These are phyloP conservation scores for Hyaloscypha finlandica DNA, from an alignment of 495 filamentous ascomycete genomes.

Conservation along the genomic window DNA sequence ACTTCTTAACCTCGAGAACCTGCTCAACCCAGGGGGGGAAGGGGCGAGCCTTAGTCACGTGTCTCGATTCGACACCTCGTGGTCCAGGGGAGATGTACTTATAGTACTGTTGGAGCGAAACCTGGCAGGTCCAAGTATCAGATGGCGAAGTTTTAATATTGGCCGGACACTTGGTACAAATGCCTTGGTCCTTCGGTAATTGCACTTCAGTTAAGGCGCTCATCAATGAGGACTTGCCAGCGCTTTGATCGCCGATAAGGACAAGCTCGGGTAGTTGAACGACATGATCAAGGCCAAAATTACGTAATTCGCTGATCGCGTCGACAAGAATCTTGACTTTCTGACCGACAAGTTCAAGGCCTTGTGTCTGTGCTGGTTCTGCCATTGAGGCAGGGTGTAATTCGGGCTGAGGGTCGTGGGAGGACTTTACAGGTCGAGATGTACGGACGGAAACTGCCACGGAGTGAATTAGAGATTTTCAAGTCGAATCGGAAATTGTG, in stretches of 20 bases:
- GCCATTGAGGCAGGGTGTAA: too few species aligned
- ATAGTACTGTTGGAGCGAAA: constrained; percentile 53
- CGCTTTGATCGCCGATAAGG: constrained; percentile 77
- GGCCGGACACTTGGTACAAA: constrained; percentile 74
- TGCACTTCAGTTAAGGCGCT: constrained; percentile 78
- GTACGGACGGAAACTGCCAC: neutral
- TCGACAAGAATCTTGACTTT: constrained; percentile 26
- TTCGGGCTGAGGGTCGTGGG: neutral
- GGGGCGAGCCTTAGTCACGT: constrained; percentile 25
- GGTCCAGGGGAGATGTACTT: constrained; percentile 46
- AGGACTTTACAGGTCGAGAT: neutral
- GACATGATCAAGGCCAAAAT: constrained; percentile 26
- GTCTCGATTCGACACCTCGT: constrained; percentile 50
- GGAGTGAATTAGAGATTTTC: constrained; percentile 1
- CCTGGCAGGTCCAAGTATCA: constrained; percentile 60
- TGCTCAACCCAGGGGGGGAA: neutral
- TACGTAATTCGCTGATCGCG: constrained; percentile 26
- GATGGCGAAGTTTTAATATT: constrained; percentile 62
- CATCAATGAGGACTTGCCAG: constrained; percentile 80
- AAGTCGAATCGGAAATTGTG: neutral
- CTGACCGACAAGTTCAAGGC: constrained; percentile 1
- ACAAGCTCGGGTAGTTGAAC: constrained; percentile 69
- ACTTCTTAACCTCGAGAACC: constrained; percentile 12
- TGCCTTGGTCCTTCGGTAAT: constrained; percentile 63
- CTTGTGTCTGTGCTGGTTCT: too few species aligned